Conservation (phyloP, 495 filamentous ascomycete species). For the Aspergillus hancockii region DNA sequence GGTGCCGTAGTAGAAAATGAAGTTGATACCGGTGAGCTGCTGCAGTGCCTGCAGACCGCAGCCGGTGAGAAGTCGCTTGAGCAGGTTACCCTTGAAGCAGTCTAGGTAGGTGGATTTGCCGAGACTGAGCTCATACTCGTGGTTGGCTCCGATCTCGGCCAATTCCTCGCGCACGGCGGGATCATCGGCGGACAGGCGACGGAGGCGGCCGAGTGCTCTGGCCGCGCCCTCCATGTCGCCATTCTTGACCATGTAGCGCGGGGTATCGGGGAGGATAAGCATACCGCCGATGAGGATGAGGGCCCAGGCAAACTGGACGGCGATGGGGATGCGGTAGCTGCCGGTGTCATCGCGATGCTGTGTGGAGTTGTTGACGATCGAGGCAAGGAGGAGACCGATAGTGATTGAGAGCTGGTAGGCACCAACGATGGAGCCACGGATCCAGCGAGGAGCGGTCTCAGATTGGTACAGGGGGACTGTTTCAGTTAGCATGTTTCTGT, state of each 20-base stretch:
- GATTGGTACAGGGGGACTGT: conserved; percentile 83
- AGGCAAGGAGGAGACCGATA: conserved; percentile 76
- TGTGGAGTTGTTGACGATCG: conserved; percentile 75
- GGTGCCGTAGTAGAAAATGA: conserved; percentile 82
- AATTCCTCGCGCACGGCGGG: conserved; percentile 66
- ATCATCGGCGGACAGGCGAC: conserved; percentile 64
- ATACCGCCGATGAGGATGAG: conserved; percentile 73
- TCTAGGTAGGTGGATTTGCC: conserved; percentile 69
- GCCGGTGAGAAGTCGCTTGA: conserved; percentile 71
- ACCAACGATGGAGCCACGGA: conserved; percentile 78
- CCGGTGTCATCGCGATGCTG: conserved; percentile 60
- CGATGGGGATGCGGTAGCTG: conserved; percentile 81
- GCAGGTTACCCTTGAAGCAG: conserved; percentile 61
- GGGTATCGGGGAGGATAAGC: conserved; percentile 77
- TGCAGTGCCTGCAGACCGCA: conserved; percentile 70
- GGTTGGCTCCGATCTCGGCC: conserved; percentile 74
- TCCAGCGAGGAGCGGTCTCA: conserved; percentile 79
- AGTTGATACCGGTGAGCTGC: too few species aligned
- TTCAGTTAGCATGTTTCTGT: conserved; percentile 7
- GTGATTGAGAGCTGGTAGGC: conserved; percentile 86
- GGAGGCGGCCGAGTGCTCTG: conserved; percentile 63
- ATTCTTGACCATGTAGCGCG: conserved; percentile 76
- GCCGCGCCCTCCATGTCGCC: conserved; percentile 65
- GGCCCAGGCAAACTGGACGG: conserved; percentile 79
- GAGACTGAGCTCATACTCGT: conserved; percentile 73